Conservation (phyloP, 1,284 basidiomycete species). For the Leccinum colubrinum region DNA sequence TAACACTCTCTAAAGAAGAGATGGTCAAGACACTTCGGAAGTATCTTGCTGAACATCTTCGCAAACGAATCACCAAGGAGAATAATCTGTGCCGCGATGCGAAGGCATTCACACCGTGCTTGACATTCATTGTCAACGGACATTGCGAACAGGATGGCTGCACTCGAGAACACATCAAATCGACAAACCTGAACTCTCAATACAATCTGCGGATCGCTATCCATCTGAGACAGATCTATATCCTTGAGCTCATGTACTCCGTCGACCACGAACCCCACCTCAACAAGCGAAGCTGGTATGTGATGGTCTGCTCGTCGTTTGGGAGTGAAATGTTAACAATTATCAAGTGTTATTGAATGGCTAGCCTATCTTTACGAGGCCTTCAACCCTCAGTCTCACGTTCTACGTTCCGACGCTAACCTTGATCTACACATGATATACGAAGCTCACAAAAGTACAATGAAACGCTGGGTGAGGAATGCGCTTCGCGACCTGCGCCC, state of each 20-base stretch:
- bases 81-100: conserved; percentile 33
- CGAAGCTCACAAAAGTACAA: conserved; percentile 35
- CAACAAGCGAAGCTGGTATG: conserved; percentile 21
- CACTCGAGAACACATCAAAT: conserved; percentile 36
- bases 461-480: conserved; percentile 41
- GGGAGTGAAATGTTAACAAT: not conserved
- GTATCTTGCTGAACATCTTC: conserved; percentile 30
- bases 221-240: conserved; percentile 47
- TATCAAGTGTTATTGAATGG: conserved; percentile 28
- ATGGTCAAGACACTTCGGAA: conserved; percentile 17
- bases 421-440: conserved; percentile 35
- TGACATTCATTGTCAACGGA: conserved; percentile 33
- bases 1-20: conserved; percentile 8
- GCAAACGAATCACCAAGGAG: conserved; percentile 34
- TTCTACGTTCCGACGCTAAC: conserved; percentile 36
- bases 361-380: conserved; percentile 38
- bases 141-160: conserved; percentile 39
- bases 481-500: conserved; percentile 30
- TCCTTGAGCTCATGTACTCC: conserved; percentile 36
- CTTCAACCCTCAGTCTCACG: conserved; percentile 37
- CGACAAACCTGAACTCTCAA: conserved; percentile 24
- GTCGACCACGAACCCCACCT: conserved; percentile 8
- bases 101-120: conserved; percentile 40
- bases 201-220: conserved; percentile 43
- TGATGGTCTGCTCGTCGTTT: not conserved